phyloP scores from a whole-genome alignment of 208 protist species.

The Acanthamoeba sp. region DNA sequence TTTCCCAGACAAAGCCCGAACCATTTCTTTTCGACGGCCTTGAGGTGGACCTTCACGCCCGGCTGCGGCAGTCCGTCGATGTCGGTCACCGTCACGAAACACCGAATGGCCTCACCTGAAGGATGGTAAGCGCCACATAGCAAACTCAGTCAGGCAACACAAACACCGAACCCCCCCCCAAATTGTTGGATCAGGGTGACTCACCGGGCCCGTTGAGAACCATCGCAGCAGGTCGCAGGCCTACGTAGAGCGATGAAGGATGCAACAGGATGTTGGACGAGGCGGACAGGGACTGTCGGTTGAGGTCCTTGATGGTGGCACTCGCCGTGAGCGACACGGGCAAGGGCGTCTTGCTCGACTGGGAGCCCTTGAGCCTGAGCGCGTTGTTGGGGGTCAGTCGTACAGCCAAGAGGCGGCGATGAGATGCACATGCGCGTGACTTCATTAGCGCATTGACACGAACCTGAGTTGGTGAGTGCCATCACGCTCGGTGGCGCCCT shows the following conservation, averaged over 20 bases:
- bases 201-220: background rate
- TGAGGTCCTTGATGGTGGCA: constrained; percentile 3
- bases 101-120: constrained; percentile 23
- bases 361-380: background rate
- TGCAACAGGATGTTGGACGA: background rate
- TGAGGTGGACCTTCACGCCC: background rate
- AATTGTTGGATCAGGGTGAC: too few relatives aligned
- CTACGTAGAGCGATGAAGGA: constrained; percentile 41
- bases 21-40: constrained; percentile 20
- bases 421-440: background rate
- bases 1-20: background rate
- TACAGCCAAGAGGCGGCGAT: background rate
- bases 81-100: constrained; percentile 11
- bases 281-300: background rate
- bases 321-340: background rate
- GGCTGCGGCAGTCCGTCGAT: background rate
- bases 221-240: background rate
- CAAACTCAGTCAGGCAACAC: too few relatives aligned
- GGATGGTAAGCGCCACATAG: background rate
- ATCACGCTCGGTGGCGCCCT: background rate
- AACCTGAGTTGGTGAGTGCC: background rate
- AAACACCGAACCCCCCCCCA: too few relatives aligned
- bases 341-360: background rate
- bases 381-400: background rate
- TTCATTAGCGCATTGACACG: background rate